Evolutionary conservation across 129 eudicot species (phyloP).

Genomic region (Centaurea solstitialis): DNA sequence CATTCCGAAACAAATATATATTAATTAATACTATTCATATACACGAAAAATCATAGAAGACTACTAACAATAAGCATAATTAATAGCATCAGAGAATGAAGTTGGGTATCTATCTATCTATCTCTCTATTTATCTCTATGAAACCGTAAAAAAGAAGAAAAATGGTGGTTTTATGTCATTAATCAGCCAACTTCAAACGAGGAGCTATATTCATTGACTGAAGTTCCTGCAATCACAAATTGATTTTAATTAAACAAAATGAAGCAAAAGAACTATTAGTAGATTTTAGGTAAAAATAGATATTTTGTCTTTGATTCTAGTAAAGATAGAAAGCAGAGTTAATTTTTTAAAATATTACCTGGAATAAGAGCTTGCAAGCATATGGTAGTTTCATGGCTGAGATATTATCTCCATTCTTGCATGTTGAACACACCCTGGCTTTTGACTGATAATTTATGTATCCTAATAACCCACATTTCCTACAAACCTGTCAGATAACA

Average conservation of each 20-base stretch:
- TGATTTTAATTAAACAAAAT: neutral
- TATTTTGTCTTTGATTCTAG: neutral
- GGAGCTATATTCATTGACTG: conserved; percentile 84
- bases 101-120: no score
- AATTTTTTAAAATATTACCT: conserved; percentile 45
- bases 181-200: conserved; percentile 61
- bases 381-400: conserved; percentile 91
- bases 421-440: conserved; percentile 70
- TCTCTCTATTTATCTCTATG: no score
- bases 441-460: conserved; percentile 70
- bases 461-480: conserved; percentile 87
- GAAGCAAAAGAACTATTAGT: neutral
- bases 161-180: no score
- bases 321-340: no score
- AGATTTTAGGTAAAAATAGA: neutral
- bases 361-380: conserved; percentile 98
- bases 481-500: conserved; percentile 65
- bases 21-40: no score
- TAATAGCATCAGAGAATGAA: no score
- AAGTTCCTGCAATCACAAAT: conserved; percentile 49
- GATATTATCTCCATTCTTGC: conserved; percentile 78
- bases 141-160: no score
- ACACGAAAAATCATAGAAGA: no score
- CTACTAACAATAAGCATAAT: no score
- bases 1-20: no score